phyloP scores from a whole-genome alignment of 2,329 filamentous ascomycete species.

The Microdochium bolleyi region DNA sequence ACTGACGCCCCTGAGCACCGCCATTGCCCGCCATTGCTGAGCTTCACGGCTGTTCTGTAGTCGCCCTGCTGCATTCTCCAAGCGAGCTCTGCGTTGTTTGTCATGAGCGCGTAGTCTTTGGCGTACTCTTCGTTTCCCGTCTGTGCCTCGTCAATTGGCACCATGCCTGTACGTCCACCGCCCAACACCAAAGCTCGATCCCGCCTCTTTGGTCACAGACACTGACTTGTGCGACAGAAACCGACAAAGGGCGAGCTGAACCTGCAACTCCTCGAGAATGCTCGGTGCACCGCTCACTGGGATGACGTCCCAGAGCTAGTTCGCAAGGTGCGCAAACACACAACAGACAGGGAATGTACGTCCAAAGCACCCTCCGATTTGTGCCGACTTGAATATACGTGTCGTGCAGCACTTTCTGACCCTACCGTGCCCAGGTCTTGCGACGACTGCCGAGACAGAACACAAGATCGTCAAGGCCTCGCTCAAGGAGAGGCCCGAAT shows the following conservation, averaged over 20 bases:
- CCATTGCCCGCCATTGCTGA: neutral
- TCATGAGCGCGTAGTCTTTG: neutral
- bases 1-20: neutral
- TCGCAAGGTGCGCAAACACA: slow-evolving; percentile 91
- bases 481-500: slow-evolving; percentile 27
- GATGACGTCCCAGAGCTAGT: slow-evolving; percentile 78
- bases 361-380: slow-evolving; percentile 6
- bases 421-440: slow-evolving; percentile 46
- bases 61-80: neutral
- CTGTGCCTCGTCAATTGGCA: neutral
- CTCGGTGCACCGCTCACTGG: slow-evolving; percentile 86
- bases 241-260: slow-evolving; percentile 76
- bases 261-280: slow-evolving; percentile 72
- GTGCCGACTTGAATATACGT: neutral
- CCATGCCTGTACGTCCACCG: neutral
- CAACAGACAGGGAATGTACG: slow-evolving; percentile 76
- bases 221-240: slow-evolving; percentile 22
- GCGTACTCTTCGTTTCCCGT: too few relatives aligned
- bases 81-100: neutral
- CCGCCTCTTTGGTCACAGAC: neutral
- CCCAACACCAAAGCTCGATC: neutral
- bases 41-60: neutral
- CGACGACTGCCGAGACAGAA: slow-evolving; percentile 63
- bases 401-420: neutral
- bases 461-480: slow-evolving; percentile 52